Conservation (phyloP, 257 asterid species). For the Solanum rostratum region DNA sequence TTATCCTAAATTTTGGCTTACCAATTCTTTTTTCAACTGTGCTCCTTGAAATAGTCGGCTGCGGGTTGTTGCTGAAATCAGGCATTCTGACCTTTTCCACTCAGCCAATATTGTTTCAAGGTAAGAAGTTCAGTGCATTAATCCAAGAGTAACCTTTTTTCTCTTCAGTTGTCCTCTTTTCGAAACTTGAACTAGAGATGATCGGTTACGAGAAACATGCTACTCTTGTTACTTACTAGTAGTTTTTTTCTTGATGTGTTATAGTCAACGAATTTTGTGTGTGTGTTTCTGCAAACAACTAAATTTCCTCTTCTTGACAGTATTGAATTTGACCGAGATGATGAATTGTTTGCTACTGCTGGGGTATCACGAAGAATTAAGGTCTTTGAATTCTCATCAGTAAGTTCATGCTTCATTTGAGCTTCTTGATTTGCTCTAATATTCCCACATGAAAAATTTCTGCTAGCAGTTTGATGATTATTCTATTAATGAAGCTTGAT, state of each 20-base stretch:
- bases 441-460: not conserved
- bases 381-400: constrained; percentile 59
- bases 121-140: constrained; percentile 15
- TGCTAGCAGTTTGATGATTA: not conserved
- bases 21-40: not conserved
- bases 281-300: not conserved
- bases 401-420: constrained; percentile 15
- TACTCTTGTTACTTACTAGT: not conserved
- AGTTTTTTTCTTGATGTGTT: not conserved
- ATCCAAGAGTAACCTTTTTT: not conserved
- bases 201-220: not conserved
- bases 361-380: constrained; percentile 71
- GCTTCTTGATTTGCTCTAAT: not conserved
- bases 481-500: not conserved
- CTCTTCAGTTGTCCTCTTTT: not conserved
- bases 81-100: constrained; percentile 82
- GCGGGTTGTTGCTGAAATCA: constrained; percentile 73
- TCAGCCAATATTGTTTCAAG: constrained; percentile 78
- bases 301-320: constrained; percentile 28
- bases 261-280: not conserved
- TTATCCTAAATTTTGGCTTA: not conserved
- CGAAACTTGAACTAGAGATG: not conserved
- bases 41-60: constrained; percentile 38
- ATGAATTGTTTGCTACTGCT: constrained; percentile 77
- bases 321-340: constrained; percentile 76